phyloP scores from a whole-genome alignment of 441 rosid species.

The Isatis lusitanica region DNA sequence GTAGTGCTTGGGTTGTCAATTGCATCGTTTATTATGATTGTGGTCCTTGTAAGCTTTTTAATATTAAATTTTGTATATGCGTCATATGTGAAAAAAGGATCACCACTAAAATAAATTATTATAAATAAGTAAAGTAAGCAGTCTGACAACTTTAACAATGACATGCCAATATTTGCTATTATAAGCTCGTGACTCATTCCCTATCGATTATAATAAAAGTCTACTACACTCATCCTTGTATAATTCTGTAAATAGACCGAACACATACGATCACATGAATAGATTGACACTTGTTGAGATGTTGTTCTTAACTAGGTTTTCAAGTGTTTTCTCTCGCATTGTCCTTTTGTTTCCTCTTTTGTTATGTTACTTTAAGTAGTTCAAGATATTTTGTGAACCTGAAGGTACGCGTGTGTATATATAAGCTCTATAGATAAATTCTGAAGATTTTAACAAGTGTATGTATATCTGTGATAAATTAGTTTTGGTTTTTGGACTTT shows the following conservation, averaged over 20 bases:
- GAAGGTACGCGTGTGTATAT: not conserved
- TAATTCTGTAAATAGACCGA: conserved; percentile 27
- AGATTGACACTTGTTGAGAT: conserved; percentile 23
- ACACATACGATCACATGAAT: conserved; percentile 12
- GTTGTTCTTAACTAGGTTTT: conserved; percentile 28
- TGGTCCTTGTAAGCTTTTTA: conserved; percentile 25
- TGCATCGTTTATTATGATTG: conserved; percentile 21
- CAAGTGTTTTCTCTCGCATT: conserved; percentile 9
- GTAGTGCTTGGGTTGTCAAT: conserved; percentile 36
- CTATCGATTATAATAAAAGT: not conserved
- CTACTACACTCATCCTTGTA: conserved; percentile 20
- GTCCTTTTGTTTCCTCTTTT: conserved; percentile 30
- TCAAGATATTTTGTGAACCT: not conserved
- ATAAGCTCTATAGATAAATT: not conserved
- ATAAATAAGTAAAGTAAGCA: not conserved
- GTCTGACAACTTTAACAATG: conserved; percentile 28
- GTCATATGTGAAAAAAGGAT: not conserved
- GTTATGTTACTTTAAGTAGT: conserved; percentile 5
- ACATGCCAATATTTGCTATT: conserved; percentile 31
- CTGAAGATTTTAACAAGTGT: not conserved
- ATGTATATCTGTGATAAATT: not conserved
- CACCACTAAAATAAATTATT: conserved; percentile 19
- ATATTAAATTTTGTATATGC: not conserved
- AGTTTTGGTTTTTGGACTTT: not conserved
- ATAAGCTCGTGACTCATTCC: conserved; percentile 33